Evolutionary conservation across 2,329 filamentous ascomycete species (phyloP), one percentile per base, ranked within the genome.

Genomic region (Emericellopsis cladophorae): DNA sequence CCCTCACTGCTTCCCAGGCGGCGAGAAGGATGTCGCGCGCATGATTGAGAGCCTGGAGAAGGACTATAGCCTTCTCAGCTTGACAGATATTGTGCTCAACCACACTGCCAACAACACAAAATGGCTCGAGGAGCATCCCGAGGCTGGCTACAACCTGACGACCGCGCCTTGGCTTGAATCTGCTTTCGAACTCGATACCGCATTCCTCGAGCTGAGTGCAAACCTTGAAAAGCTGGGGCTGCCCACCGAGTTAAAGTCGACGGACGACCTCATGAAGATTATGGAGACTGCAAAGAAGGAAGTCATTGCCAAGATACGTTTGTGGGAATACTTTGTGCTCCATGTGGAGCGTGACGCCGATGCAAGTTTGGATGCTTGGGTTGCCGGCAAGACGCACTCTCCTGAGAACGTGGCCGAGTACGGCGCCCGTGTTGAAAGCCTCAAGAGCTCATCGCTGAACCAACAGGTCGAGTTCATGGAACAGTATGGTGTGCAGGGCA

Each of bases 21-120:
- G 92, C 39, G 87, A 95, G 60, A 65, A 78, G 44, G 89, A 96
- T 57, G 72, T 96, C 42, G 69, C 79, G 43, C 71, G 76, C 37
- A 70, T 98, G 68, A 77, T 94, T 15, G 62, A 76, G 35, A 88
- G 76, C 55, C 82, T 98, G 72, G 85, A 95, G 60, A 72, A 80
- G 40, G 80, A 94, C 40, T 80, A 93, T 59, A 84, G 84, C 3
- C 67, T 98, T 41, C 70, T 98, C 42, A 87, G 85, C 46, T 64
- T 98, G 65, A 95, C 90, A 1, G 92, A 98, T 58, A 90, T 98
- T 46, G 93, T 98, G 36, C 88, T 92, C 69, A 98, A 98, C 55
- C 92, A 98, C 64, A 98, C 92, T 4, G 90, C 92, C 7, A 77
- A 95, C 66, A 96, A 96, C 63, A 93, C 84, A 61, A 76, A 82